Evolutionary conservation across 768 basidiomycete species (phyloP).

Genomic region (Leccinum truebloodii): DNA sequence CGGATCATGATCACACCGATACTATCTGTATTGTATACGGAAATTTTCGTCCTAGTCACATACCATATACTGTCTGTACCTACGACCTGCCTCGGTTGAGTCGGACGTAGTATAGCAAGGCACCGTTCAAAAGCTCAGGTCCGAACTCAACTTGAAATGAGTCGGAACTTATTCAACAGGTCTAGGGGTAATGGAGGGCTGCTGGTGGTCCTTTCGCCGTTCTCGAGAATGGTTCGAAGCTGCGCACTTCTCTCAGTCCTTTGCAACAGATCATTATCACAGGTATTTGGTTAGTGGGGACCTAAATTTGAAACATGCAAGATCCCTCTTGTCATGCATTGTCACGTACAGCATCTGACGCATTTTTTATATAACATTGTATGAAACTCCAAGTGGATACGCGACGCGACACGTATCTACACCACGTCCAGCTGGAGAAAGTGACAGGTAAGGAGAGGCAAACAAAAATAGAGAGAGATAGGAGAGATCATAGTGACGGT

Average conservation of each 20-base stretch:
- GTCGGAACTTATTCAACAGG: neutral
- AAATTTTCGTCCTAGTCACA: neutral
- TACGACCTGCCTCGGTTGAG: neutral
- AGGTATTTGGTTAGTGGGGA: neutral
- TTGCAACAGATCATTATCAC: neutral
- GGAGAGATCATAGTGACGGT: neutral
- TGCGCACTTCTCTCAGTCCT: neutral
- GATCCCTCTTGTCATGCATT: neutral
- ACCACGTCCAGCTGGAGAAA: neutral
- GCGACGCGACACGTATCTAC: neutral
- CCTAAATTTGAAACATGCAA: neutral
- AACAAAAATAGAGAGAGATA: neutral
- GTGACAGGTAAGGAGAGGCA: neutral
- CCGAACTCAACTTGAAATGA: neutral
- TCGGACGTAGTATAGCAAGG: neutral
- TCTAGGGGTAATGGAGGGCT: neutral
- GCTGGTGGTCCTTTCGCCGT: neutral
- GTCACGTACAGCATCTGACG: neutral
- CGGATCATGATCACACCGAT: neutral
- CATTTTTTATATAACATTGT: neutral
- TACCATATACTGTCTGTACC: neutral
- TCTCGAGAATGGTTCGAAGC: neutral
- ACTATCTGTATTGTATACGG: neutral
- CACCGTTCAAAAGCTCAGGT: neutral
- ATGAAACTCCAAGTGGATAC: neutral